phyloP scores from a whole-genome alignment of 805 yeast species.

The Yarrowia sp. region DNA sequence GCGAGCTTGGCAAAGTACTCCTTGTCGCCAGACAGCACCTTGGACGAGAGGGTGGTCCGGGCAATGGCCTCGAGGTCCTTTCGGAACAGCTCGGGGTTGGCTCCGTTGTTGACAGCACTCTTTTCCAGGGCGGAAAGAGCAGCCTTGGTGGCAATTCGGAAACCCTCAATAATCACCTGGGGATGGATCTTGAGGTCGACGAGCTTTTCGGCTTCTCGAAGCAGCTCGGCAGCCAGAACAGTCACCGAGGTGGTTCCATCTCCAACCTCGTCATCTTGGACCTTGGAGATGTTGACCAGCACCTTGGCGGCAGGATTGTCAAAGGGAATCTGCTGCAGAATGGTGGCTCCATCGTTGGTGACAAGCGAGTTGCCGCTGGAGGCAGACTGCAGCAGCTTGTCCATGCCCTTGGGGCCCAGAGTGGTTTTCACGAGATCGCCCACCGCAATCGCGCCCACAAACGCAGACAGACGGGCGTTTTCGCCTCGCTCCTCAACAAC shows the following conservation, averaged over 20 bases:
- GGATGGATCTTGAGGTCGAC: slow-evolving; percentile 95
- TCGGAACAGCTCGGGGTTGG: slow-evolving; percentile 57
- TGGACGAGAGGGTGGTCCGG: slow-evolving; percentile 88
- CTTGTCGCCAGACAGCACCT: slow-evolving; percentile 91
- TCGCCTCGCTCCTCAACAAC: slow-evolving; percentile 97
- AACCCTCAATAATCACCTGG: slow-evolving; percentile 95
- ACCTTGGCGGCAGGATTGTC: slow-evolving; percentile 98
- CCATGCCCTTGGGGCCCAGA: slow-evolving; percentile 99
- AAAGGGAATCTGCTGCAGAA: slow-evolving; percentile 85
- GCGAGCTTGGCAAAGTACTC: slow-evolving; percentile 85
- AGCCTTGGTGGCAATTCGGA: slow-evolving; percentile 79
- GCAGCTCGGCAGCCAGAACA: slow-evolving; percentile 86
- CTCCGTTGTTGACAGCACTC: slow-evolving; percentile 70
- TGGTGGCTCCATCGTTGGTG: slow-evolving; percentile 98
- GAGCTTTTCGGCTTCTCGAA: slow-evolving; percentile 91
- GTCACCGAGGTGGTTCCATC: slow-evolving; percentile 98
- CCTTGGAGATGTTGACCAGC: slow-evolving; percentile 87
- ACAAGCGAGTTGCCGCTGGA: slow-evolving; percentile 73
- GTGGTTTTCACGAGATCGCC: slow-evolving; percentile 95
- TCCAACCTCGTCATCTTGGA: slow-evolving; percentile 98
- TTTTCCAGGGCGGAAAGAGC: slow-evolving; percentile 77
- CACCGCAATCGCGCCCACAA: slow-evolving; percentile 98
- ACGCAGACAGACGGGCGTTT: slow-evolving; percentile 94
- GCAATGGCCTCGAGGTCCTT: slow-evolving; percentile 82
- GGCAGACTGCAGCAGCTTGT: slow-evolving; percentile 84